Base-by-base conservation (phyloP, 1,284 basidiomycete genomes). In the Tremellales sp. region DNA sequence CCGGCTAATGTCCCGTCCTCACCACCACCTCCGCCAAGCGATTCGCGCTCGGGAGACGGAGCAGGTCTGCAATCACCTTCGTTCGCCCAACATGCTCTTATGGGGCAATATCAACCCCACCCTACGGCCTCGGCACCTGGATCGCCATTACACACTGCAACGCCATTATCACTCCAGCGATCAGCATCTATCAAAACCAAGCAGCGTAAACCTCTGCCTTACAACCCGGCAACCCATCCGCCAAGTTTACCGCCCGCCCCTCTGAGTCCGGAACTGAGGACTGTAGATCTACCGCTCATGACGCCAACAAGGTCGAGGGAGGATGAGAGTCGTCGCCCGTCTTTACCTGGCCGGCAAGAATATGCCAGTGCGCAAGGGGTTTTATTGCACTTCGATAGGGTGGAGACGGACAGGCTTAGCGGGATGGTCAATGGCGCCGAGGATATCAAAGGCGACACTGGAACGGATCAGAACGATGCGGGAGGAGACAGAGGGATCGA, bases 211-310 rank as follows among this genome's bases (percentile, higher is more conserved):
- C 39, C 19, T 23, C 45, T 61, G 36, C 59, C 61, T 7, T 56
- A 49, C 45, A 48, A 61, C 48, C 58, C 58, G 2, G 43, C 44
- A 10, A 26, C 19, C 21, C 39, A 24, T 4, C 41, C 51, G 4
- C 56, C 59, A 21, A 40, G 53, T 5, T 13, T 47, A 13, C 51
- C 59, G 13, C 40, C 25, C 0, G 45, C 60, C 1, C 66, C 66
- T 6, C 40, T 31, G 13, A 62, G 59, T 21, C 68, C 68, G 21
- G 63, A 64, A 46, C 40, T 70, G 11, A 48, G 53, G n/a, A 60
- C 64, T 5, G 56, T 70, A 1, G 64, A 51, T 5, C 52, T 70
- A 13, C 68, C 68, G 4, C 26, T 42, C 2, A 35, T 68, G 45
- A 67, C 68, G 2, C 66, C 65, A 6, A 39, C 41, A 45, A 44